Evolutionary conservation across 2,329 filamentous ascomycete species (phyloP), one percentile per base, ranked within the genome.

Genomic region (Ceratocystis papillata): DNA sequence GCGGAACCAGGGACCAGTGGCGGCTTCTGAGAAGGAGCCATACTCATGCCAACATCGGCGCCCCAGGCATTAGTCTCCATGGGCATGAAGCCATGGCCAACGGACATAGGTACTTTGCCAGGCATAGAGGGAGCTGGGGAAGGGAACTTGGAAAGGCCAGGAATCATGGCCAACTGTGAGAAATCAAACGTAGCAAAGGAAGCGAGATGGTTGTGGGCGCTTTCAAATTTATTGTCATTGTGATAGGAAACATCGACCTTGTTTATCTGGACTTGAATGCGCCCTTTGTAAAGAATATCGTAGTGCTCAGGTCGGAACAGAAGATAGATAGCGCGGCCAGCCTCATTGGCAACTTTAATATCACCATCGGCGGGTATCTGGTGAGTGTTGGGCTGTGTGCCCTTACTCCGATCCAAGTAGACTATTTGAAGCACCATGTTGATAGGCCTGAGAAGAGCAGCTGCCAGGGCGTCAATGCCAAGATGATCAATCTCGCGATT

Each of bases 401-500:
- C 92, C 59, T 85, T 80, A 71, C 89, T 96, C 71, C 90, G 85
- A 73, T 97, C 94, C 7, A 99, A 83, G 73, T 97, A 96, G 65
- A 90, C 85, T 69, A 97, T 89, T 73, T 96, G 90, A 22, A 97
- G 83, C 3, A 87, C 85, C 69, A 96, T 84, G 17, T 86, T 85
- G 62, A 87, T 86, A 6, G 88, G 89, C 72, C 89, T 87, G 69
- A 97, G 83, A 2, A 97, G 80, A 30, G 90, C 83, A 69, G 93
- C 86, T 69, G 87, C 83, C 62, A 97, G 79, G 1, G 90, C 84
- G 68, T 84, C 84, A 69, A 97, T 81, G 55, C 90, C 89, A n/a
- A 96, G 78, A 71, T 96, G 86, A 71, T 99, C 94, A 69, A 97
- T 96, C 77, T 97, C 93, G 63, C 86, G 84, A 70, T 87, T 83